Percentiles rank a stretch among this genome's conserved stretches.
Conservation (phyloP, 2,329 filamentous ascomycete species). For the Aspergillus arachidicola region DNA sequence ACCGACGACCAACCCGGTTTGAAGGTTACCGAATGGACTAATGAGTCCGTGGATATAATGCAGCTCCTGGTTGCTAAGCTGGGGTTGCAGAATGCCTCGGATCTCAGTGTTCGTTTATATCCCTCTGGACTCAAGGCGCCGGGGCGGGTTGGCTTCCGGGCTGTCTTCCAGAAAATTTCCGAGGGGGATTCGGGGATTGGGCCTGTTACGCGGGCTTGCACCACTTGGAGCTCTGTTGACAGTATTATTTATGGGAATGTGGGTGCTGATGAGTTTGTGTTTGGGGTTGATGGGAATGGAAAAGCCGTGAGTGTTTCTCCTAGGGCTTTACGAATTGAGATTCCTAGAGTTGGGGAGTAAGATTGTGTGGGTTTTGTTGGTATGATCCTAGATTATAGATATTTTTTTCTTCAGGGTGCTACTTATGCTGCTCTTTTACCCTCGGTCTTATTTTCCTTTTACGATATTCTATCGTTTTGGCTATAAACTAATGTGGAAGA, state of each 20-base stretch:
- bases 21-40: not conserved
- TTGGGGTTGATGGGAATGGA: not conserved
- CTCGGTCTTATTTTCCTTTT: too few relatives aligned
- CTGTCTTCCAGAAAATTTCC: slow-evolving; percentile 7
- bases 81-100: slow-evolving; percentile 5
- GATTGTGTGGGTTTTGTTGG: too few relatives aligned
- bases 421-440: too few relatives aligned
- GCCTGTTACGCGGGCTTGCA: not conserved
- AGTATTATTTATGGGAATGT: not conserved
- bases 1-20: not conserved
- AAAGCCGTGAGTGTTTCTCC: not conserved
- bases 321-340: not conserved
- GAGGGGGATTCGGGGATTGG: not conserved
- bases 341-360: not conserved
- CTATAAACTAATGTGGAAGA: too few relatives aligned
- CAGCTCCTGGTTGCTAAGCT: not conserved
- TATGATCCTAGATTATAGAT: too few relatives aligned
- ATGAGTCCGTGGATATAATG: not conserved
- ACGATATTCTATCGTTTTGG: too few relatives aligned
- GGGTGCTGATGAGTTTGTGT: not conserved
- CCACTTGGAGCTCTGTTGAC: not conserved
- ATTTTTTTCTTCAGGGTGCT: too few relatives aligned
- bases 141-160: slow-evolving; percentile 21
- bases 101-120: slow-evolving; percentile 27
- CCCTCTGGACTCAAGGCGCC: slow-evolving; percentile 23